These are phyloP conservation scores for Teratosphaeriaceae sp. DNA, from an alignment of 2,329 filamentous ascomycete species.

Conservation along the genomic window DNA sequence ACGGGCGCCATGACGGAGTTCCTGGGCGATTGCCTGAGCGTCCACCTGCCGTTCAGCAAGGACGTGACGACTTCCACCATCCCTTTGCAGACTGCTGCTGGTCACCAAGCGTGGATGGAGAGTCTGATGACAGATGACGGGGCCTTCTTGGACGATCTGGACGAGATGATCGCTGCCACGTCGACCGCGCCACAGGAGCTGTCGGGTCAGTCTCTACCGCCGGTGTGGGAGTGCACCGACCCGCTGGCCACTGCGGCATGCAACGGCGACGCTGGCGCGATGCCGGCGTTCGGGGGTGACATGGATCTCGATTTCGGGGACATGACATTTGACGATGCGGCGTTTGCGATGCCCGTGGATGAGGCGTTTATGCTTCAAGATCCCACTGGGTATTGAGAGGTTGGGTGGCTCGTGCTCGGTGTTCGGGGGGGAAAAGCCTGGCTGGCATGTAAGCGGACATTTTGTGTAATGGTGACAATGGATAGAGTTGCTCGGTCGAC, in stretches of 20 bases:
- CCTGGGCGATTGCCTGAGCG: conserved; percentile 17
- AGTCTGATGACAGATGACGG: conserved; percentile 1
- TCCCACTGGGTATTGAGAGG: neutral
- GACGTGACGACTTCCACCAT: conserved; percentile 17
- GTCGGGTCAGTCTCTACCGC: neutral
- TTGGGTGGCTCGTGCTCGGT: neutral
- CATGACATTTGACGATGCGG: conserved; percentile 20
- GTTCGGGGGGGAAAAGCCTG: neutral
- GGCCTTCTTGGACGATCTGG: conserved; percentile 14
- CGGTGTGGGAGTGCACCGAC: too few species aligned
- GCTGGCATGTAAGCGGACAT: neutral
- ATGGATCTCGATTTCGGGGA: conserved; percentile 17
- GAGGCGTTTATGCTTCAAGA: conserved; percentile 1
- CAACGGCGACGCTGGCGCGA: too few species aligned
- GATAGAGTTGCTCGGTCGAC: too few species aligned
- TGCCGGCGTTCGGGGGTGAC: conserved; percentile 1
- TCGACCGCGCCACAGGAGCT: neutral
- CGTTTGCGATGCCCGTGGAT: conserved; percentile 6
- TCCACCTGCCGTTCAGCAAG: conserved; percentile 19
- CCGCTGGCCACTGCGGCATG: too few species aligned
- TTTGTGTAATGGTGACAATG: neutral
- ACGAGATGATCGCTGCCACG: conserved; percentile 20
- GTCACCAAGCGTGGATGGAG: conserved; percentile 1
- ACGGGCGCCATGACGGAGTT: conserved; percentile 28
- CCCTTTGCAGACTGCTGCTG: neutral